Conservation (phyloP, 2,329 filamentous ascomycete species). For the Fusarium albosuccineum region DNA sequence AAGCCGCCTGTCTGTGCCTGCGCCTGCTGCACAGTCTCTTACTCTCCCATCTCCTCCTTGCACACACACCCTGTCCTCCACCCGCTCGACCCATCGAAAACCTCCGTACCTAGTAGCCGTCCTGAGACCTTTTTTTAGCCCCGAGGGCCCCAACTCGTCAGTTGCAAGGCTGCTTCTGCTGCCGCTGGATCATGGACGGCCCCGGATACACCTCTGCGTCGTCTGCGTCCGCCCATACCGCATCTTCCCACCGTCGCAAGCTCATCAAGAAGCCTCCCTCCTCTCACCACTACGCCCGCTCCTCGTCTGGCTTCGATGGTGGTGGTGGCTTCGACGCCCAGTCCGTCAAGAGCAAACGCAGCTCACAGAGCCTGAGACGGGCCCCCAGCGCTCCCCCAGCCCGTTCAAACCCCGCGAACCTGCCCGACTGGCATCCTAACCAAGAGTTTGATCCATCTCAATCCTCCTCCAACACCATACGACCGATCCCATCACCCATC, state of each 20-base stretch:
- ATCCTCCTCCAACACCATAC: constrained; percentile 58
- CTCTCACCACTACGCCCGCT: constrained; percentile 61
- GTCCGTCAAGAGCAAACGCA: constrained; percentile 72
- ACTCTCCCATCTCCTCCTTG: constrained; percentile 38
- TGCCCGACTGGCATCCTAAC: constrained; percentile 61
- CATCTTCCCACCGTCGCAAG: constrained; percentile 68
- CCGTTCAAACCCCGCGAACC: constrained; percentile 62
- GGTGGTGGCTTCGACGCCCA: constrained; percentile 62
- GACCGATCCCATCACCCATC: constrained; percentile 62
- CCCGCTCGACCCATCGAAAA: constrained; percentile 45
- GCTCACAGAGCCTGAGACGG: constrained; percentile 72
- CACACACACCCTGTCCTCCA: constrained; percentile 45
- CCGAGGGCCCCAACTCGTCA: constrained; percentile 33
- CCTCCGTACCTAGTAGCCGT: constrained; percentile 42
- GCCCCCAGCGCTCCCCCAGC: constrained; percentile 70
- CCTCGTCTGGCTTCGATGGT: constrained; percentile 65
- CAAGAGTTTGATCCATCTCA: constrained; percentile 50
- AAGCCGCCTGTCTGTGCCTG: constrained; percentile 33
- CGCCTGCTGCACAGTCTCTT: constrained; percentile 1
- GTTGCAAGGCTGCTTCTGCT: constrained; percentile 42
- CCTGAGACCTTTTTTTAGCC: constrained; percentile 48
- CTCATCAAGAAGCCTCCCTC: constrained; percentile 73
- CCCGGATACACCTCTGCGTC: constrained; percentile 52
- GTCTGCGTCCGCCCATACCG: constrained; percentile 54
- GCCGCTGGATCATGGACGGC: constrained; percentile 61